Evolutionary conservation across 225 moss, liverwort and hornwort species (phyloP), one percentile per base, ranked within the genome.

Genomic region (Rhytidiadelphus loreus): DNA sequence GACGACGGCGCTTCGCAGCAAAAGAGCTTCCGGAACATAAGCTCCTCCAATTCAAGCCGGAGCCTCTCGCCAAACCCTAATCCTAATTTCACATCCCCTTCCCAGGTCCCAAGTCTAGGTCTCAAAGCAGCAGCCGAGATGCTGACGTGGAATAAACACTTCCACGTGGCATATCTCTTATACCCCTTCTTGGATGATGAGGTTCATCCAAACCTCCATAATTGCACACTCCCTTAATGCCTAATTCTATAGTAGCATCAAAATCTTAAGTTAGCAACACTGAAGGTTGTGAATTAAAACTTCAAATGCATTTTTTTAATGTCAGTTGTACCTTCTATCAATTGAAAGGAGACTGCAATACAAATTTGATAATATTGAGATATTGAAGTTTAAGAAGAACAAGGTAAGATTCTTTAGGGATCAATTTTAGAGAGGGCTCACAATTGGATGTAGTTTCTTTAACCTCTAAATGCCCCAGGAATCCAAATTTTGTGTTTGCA

Each of bases 41-140:
- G 25, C n/a, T 56, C 60, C 60, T 80, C 22, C 41, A 16, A 35
- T 76, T 91, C 82, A 85, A 52, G 55, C 58, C 8, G 32, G 46
- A 28, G 28, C n/a, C 55, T 56, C 18, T 73, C 35, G 33, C 86
- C 81, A 86, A 89, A 39, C 81, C 89, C 91, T 88, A 91, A 75
- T 8, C 75, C 87, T 43, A 41, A 28, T 44, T 28, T 32, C 57
- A 82, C 8, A 26, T 62, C 53, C 89, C 86, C 28, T 16, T 65
- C 24, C 43, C 83, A 90, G 3, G 33, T 77, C 89, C 89, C 85
- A 50, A 7, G 11, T 75, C 29, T 39, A 52, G 28, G 39, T 43
- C 37, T 58, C 56, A 35, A 57, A 35, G 32, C 26, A 9, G 13
- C 13, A 21, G 50, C 9, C 16, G 26, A 78, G n/a, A 48, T 11